A percentile compares a stretch with the other conserved stretches of the same genome.
Evolutionary conservation across 768 basidiomycete species (phyloP).

Genomic region (Tremella fuciformis): DNA sequence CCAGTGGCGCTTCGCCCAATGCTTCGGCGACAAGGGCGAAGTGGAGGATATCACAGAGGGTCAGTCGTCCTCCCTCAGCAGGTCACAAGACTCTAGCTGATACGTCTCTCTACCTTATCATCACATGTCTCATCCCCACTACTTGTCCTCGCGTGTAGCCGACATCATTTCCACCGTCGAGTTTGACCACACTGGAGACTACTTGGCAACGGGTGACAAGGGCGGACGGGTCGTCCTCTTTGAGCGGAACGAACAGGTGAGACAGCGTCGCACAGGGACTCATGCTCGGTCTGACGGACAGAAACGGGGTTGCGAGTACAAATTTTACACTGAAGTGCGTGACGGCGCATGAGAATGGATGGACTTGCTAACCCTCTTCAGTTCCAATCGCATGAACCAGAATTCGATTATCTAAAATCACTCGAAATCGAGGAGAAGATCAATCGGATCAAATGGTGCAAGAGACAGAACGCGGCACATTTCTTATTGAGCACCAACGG

Average conservation of each 20-base stretch:
- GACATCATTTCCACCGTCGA: slow-evolving; percentile 99
- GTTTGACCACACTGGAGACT: slow-evolving; percentile 98
- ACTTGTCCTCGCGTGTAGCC: slow-evolving; percentile 67
- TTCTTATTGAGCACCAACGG: slow-evolving; percentile 97
- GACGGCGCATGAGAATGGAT: background rate
- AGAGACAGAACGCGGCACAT: slow-evolving; percentile 93
- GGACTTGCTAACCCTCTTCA: slow-evolving; percentile 7
- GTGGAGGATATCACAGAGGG: slow-evolving; percentile 99
- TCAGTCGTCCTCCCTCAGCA: slow-evolving; percentile 52
- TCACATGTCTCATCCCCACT: slow-evolving; percentile 13
- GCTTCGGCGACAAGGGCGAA: slow-evolving; percentile 93
- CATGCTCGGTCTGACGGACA: slow-evolving; percentile 51
- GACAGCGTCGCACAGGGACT: slow-evolving; percentile 38
- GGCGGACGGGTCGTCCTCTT: slow-evolving; percentile 98
- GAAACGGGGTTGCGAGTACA: slow-evolving; percentile 99
- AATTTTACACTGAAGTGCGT: slow-evolving; percentile 87
- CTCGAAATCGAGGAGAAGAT: slow-evolving; percentile 99
- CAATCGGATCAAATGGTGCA: slow-evolving; percentile 99
- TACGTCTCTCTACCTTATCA: background rate
- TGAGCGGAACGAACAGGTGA: slow-evolving; percentile 93
- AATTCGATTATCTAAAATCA: slow-evolving; percentile 99
- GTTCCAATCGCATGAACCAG: slow-evolving; percentile 98
- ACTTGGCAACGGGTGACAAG: slow-evolving; percentile 99
- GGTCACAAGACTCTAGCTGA: background rate
- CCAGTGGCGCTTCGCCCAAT: slow-evolving; percentile 98